Percentiles rank a stretch among this genome's conserved stretches.
phyloP scores from a whole-genome alignment of 768 basidiomycete genomes.

The Naganishia friedmannii region DNA sequence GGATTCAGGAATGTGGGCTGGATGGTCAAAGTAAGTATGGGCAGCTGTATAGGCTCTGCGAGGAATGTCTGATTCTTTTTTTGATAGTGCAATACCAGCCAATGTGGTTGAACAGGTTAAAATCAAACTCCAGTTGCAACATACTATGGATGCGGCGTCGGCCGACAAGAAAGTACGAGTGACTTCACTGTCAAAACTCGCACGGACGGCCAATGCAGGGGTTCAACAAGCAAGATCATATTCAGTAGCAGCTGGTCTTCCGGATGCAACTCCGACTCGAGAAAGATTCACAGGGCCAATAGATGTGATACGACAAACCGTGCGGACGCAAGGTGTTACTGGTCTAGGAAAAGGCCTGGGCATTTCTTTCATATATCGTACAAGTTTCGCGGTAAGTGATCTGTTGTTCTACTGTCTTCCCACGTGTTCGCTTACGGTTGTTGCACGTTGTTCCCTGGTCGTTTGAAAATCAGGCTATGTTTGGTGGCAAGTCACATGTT shows the following conservation, averaged over 20 bases:
- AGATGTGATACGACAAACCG: constrained; percentile 60
- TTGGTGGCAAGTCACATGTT: constrained; percentile 56
- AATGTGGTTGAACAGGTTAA: constrained; percentile 78
- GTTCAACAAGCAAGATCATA: neutral
- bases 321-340: constrained; percentile 61
- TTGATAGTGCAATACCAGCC: constrained; percentile 63
- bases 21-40: constrained; percentile 50
- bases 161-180: neutral
- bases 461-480: constrained; percentile 59
- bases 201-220: neutral
- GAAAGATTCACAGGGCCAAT: constrained; percentile 35
- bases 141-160: constrained; percentile 34
- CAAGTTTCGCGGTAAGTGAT: constrained; percentile 61
- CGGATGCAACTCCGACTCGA: constrained; percentile 60
- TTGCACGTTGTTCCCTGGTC: neutral
- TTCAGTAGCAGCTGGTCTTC: constrained; percentile 60
- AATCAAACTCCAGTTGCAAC: constrained; percentile 56
- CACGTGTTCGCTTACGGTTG: neutral
- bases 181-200: neutral
- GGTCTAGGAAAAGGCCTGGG: constrained; percentile 76
- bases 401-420: neutral
- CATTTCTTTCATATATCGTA: constrained; percentile 68
- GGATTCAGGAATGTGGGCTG: constrained; percentile 39
- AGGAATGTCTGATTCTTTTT: neutral
- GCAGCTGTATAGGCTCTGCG: neutral